Conservation (phyloP, 2,329 filamentous ascomycete genomes). For the Sporothrix dimorphospora region DNA sequence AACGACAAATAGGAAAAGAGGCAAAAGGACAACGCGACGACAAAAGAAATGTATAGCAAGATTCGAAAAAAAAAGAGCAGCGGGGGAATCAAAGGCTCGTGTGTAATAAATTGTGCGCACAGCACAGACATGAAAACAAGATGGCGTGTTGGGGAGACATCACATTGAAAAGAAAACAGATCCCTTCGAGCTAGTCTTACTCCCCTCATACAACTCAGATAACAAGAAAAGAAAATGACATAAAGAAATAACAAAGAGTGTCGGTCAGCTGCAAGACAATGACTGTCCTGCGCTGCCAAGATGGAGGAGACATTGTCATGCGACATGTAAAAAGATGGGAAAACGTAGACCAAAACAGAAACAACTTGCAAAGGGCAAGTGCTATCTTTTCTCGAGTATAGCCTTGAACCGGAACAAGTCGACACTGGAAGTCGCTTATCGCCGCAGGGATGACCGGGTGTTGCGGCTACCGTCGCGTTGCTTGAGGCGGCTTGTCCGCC, state of each 20-base stretch:
- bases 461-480: slow-evolving; percentile 49
- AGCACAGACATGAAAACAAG: slow-evolving; percentile 21
- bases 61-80: slow-evolving; percentile 22
- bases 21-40: not conserved
- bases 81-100: slow-evolving; percentile 34
- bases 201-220: not conserved
- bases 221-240: not conserved
- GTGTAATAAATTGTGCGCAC: slow-evolving; percentile 24
- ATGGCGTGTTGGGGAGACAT: not conserved
- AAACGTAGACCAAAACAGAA: not conserved
- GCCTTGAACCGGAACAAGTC: not conserved
- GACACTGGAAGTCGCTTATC: slow-evolving; percentile 39
- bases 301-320: not conserved
- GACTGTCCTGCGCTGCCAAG: not conserved
- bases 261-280: not conserved
- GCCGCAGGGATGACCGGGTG: slow-evolving; percentile 39
- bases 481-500: slow-evolving; percentile 76
- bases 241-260: slow-evolving; percentile 14
- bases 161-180: not conserved
- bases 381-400: not conserved
- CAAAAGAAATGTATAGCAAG: slow-evolving; percentile 7
- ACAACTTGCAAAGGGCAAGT: not conserved
- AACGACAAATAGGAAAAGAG: not conserved
- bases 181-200: not conserved
- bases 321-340: not conserved